phyloP scores from a whole-genome alignment of 2,329 filamentous ascomycete genomes.

The Calonectria naviculata region DNA sequence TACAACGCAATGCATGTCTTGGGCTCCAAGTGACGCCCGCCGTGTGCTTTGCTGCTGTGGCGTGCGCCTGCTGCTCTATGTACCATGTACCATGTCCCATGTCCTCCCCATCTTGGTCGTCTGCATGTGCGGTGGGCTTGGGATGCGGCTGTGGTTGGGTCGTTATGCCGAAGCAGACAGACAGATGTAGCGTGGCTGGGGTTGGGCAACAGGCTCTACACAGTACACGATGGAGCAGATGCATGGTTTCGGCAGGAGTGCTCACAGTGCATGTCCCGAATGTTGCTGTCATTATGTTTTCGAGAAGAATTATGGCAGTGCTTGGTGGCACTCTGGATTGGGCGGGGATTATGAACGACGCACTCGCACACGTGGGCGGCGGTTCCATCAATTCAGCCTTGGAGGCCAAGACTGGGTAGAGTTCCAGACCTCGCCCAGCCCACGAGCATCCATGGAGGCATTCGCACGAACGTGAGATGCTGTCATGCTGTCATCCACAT shows the following conservation, averaged over 20 bases:
- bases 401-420: not conserved
- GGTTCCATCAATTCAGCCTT: not conserved
- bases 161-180: not conserved
- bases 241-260: not conserved
- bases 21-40: not conserved
- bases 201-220: slow-evolving; percentile 3
- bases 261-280: not conserved
- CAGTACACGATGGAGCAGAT: not conserved
- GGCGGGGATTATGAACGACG: not conserved
- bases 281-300: not conserved
- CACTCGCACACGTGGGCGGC: not conserved
- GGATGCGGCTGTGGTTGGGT: not conserved
- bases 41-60: not conserved
- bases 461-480: not conserved
- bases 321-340: not conserved
- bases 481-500: not conserved
- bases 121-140: not conserved
- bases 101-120: not conserved
- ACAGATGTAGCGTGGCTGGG: slow-evolving; percentile 7
- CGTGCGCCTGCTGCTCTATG: not conserved
- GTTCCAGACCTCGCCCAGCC: not conserved
- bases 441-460: not conserved
- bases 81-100: not conserved
- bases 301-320: not conserved
- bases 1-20: slow-evolving; percentile 15